Evolutionary conservation across 2,329 filamentous ascomycete species (phyloP).

Genomic region (Cladosporium austrohemisphaericum): DNA sequence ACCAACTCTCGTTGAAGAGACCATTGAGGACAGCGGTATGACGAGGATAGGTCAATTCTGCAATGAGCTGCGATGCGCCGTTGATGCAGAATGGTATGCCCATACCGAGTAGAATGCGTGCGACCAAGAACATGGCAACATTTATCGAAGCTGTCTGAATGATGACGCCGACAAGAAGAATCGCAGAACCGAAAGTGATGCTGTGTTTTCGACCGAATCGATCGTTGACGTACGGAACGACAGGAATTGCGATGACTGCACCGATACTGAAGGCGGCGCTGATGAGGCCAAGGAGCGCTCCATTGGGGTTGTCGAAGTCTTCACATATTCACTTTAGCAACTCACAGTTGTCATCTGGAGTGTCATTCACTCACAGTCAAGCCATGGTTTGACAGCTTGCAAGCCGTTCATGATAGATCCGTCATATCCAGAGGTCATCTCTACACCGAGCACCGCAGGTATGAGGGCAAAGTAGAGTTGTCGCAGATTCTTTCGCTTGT

Average conservation of each 20-base stretch:
- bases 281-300: slow-evolving; percentile 11
- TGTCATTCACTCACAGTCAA: slow-evolving; percentile 4
- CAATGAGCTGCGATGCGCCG: slow-evolving; percentile 13
- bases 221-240: slow-evolving; percentile 24
- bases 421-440: slow-evolving; percentile 19
- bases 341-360: not conserved
- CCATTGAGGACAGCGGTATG: slow-evolving; percentile 7
- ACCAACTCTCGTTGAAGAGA: slow-evolving; percentile 14
- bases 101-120: slow-evolving; percentile 37
- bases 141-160: slow-evolving; percentile 37
- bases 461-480: slow-evolving; percentile 15
- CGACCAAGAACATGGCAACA: slow-evolving; percentile 41
- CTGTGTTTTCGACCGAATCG: slow-evolving; percentile 36
- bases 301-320: slow-evolving; percentile 12
- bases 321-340: not conserved
- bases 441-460: slow-evolving; percentile 17
- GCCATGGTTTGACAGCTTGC: slow-evolving; percentile 14
- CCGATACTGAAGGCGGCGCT: slow-evolving; percentile 10
- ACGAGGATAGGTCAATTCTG: slow-evolving; percentile 4
- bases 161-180: slow-evolving; percentile 40
- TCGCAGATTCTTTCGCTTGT: slow-evolving; percentile 17
- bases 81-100: slow-evolving; percentile 24
- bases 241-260: slow-evolving; percentile 1
- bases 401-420: slow-evolving; percentile 11
- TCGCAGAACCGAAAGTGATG: slow-evolving; percentile 36